Evolutionary conservation across 257 asterid genomes (phyloP).

Genomic region (Nicotiana undulata): DNA sequence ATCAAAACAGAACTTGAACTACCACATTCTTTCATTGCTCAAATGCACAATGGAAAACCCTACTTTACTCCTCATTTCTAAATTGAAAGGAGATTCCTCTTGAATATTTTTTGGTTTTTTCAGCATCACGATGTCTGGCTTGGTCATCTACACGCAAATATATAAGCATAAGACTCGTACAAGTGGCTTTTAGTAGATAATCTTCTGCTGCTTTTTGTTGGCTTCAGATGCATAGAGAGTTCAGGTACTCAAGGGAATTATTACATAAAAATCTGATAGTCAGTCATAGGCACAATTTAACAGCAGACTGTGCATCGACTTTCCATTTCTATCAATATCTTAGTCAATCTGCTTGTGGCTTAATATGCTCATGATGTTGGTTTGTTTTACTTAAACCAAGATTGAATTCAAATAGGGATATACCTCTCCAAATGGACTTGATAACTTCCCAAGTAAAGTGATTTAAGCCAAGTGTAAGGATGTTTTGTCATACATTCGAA

Average conservation of each 20-base stretch:
- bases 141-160: neutral
- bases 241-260: conserved; percentile 13
- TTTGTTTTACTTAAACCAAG: no score
- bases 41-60: conserved; percentile 86
- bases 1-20: conserved; percentile 62
- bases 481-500: no score
- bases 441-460: no score
- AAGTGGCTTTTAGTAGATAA: neutral
- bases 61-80: conserved; percentile 82
- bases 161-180: neutral
- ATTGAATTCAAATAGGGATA: no score
- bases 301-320: no score
- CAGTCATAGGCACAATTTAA: no score
- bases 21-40: conserved; percentile 84
- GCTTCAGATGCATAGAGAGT: conserved; percentile 56
- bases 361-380: no score
- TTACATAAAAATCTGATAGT: no score
- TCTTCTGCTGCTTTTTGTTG: conserved; percentile 30
- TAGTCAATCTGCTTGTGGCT: no score
- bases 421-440: no score
- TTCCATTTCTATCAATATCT: no score
- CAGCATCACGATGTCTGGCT: neutral
- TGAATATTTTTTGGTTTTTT: conserved; percentile 66
- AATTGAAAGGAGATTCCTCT: conserved; percentile 81
- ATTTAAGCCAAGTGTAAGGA: no score